Evolutionary conservation across 2,329 filamentous ascomycete genomes (phyloP).

Genomic region (Dothiorella sarmentorum): DNA sequence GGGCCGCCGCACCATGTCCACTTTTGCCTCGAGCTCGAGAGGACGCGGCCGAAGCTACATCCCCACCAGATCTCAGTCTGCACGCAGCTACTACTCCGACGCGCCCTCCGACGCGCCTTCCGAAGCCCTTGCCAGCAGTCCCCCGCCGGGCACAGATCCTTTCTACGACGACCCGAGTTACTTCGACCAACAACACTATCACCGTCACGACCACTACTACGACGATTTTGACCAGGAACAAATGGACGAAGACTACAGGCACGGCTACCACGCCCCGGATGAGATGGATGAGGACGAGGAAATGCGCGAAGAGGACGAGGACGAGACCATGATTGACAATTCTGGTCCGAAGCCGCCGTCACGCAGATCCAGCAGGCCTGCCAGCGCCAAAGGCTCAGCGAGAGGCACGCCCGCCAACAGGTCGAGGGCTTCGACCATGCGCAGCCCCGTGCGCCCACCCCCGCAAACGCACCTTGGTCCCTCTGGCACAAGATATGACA

Average conservation of each 20-base stretch:
- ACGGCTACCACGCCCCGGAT: slow-evolving; percentile 7
- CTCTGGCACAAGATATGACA: slow-evolving; percentile 56
- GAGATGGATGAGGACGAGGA: slow-evolving; percentile 27
- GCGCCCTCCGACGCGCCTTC: slow-evolving; percentile 8
- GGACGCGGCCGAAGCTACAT: slow-evolving; percentile 15
- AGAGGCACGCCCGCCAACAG: slow-evolving; percentile 22
- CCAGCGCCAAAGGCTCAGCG: slow-evolving; percentile 37
- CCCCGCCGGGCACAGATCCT: slow-evolving; percentile 30
- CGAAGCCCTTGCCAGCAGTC: slow-evolving; percentile 25
- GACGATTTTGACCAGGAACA: slow-evolving; percentile 33
- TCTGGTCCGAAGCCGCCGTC: slow-evolving; percentile 4
- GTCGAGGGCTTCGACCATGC: slow-evolving; percentile 26
- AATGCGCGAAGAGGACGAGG: slow-evolving; percentile 31
- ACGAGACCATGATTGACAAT: slow-evolving; percentile 33
- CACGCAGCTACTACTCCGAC: slow-evolving; percentile 20
- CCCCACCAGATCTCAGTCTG: slow-evolving; percentile 15
- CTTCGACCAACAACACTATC: slow-evolving; percentile 25
- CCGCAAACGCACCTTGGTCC: slow-evolving; percentile 5
- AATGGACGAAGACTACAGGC: slow-evolving; percentile 11
- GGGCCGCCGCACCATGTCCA: slow-evolving; percentile 9
- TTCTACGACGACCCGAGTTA: slow-evolving; percentile 18
- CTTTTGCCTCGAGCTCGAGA: neutral
- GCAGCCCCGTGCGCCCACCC: slow-evolving; percentile 15
- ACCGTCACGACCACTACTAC: slow-evolving; percentile 15
- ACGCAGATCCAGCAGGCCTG: slow-evolving; percentile 15